Conservation (phyloP, 2,329 filamentous ascomycete genomes). For the Helotiales sp. region DNA sequence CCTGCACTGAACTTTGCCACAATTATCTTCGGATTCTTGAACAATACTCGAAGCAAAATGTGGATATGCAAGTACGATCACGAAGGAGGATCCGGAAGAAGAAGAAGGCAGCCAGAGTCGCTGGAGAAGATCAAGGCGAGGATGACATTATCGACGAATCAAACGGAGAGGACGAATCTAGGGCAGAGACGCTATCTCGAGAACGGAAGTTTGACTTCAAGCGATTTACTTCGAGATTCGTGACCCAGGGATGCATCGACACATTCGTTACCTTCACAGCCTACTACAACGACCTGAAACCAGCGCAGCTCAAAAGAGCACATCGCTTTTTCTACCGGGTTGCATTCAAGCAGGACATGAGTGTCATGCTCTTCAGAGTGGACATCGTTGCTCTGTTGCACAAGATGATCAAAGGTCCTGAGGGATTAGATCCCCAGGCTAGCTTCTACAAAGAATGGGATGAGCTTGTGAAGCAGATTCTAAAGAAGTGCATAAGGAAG, state of each 20-base stretch:
- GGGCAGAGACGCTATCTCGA: slow-evolving; percentile 68
- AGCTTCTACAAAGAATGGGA: slow-evolving; percentile 86
- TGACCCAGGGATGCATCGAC: slow-evolving; percentile 81
- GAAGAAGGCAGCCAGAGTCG: slow-evolving; percentile 61
- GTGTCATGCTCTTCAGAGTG: slow-evolving; percentile 83
- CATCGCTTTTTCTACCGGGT: slow-evolving; percentile 94
- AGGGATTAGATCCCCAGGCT: slow-evolving; percentile 67
- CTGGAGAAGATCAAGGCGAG: slow-evolving; percentile 43
- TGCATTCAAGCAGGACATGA: slow-evolving; percentile 92
- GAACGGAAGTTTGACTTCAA: slow-evolving; percentile 95
- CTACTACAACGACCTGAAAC: slow-evolving; percentile 78
- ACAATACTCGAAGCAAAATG: slow-evolving; percentile 90
- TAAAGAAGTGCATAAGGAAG: slow-evolving; percentile 80
- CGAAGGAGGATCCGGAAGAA: slow-evolving; percentile 72
- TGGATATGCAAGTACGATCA: slow-evolving; percentile 89
- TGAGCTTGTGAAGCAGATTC: slow-evolving; percentile 80
- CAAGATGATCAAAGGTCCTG: slow-evolving; percentile 87
- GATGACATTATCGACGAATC: slow-evolving; percentile 61
- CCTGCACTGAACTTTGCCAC: slow-evolving; percentile 85
- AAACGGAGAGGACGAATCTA: slow-evolving; percentile 72
- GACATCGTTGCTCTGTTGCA: slow-evolving; percentile 89
- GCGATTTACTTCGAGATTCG: slow-evolving; percentile 77
- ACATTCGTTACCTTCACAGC: slow-evolving; percentile 80
- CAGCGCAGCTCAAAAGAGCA: slow-evolving; percentile 81
- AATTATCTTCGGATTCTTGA: slow-evolving; percentile 92